phyloP scores from a whole-genome alignment of 352 stramenopile species.

The Globisporangium takayamanum region DNA sequence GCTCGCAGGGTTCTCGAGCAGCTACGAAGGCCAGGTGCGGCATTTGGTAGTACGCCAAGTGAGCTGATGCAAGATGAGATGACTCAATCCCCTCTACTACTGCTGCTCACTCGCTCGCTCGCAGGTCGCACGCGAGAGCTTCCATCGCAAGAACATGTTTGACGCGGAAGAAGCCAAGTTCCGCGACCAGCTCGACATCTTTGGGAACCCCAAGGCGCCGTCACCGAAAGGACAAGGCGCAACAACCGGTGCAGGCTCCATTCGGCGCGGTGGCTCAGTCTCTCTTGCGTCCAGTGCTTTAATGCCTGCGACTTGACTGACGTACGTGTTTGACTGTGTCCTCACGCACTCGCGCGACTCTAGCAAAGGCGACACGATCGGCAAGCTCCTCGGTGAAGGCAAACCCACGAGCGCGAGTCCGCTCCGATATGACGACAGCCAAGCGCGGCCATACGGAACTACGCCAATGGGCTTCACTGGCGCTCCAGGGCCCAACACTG shows the following conservation, averaged over 20 bases:
- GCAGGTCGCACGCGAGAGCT: slow-evolving; percentile 31
- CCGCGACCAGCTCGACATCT: slow-evolving; percentile 51
- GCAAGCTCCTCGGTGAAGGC: slow-evolving; percentile 31
- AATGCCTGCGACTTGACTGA: neutral
- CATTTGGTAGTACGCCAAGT: too few species aligned
- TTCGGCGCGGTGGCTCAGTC: neutral
- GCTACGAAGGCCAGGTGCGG: slow-evolving; percentile 52
- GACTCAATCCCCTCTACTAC: too few species aligned
- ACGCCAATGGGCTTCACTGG: neutral
- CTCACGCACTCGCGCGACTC: neutral
- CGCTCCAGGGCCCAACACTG: neutral
- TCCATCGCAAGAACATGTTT: slow-evolving; percentile 50
- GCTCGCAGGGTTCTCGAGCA: slow-evolving; percentile 46
- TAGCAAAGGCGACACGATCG: slow-evolving; percentile 38
- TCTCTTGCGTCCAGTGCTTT: neutral
- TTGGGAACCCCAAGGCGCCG: slow-evolving; percentile 45
- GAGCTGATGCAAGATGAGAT: too few species aligned
- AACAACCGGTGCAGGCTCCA: neutral
- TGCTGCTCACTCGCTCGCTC: neutral
- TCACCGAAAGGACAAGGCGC: slow-evolving; percentile 11
- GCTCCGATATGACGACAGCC: neutral
- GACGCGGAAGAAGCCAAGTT: slow-evolving; percentile 48
- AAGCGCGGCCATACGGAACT: slow-evolving; percentile 2
- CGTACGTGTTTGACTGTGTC: too few species aligned
- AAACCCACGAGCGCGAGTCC: neutral